Base-by-base conservation (phyloP, 371 early-diverging fungal species). In the Mortierella sp. region DNA sequence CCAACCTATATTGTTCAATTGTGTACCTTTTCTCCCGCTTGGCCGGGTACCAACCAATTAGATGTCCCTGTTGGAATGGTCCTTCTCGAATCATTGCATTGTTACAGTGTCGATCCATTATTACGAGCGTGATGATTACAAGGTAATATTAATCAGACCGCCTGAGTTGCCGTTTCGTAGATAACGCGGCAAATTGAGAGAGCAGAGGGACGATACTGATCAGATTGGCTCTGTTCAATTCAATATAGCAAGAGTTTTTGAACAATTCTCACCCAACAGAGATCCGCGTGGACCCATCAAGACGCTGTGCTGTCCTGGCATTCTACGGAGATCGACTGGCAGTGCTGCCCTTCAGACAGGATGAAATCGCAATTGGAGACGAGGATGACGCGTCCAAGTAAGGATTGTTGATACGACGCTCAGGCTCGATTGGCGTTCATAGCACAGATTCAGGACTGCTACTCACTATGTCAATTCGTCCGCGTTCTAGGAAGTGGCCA, bases 31-130 rank as follows among this genome's bases (percentile, higher is more conserved):
- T 64, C 55, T 16, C 37, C 70, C 29, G 16, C 44, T 45, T 50
- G 40, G 14, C 41, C 26, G 26, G n/a, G 43, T 43, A 45, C 34
- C 39, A 31, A 34, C 22, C 61, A 37, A 61, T 61, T 87, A 96
- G 95, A 94, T 98, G 95, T 95, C 97, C 13, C 83, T 99, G 52
- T 83, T 99, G 52, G 96, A 97, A 81, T 99, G 92, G 89, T 93
- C 94, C 41, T 90, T 90, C 2, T 86, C 92, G 34, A 92, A 92
- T 5, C 93, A 97, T 67, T 87, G 89, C 22, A 89, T 97, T 74
- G 91, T 93, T 11, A 98, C 99, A 1, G 96, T 97, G 37, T 98
- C 98, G 5, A 93, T 99, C 45, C 99, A 99, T 83, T 97, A 94
- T 84, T 99, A 97, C 80, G 99, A 99, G 85, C 90, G 96, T 40